phyloP scores from a whole-genome alignment of 352 stramenopile genomes.

The Globisporangium parvum region DNA sequence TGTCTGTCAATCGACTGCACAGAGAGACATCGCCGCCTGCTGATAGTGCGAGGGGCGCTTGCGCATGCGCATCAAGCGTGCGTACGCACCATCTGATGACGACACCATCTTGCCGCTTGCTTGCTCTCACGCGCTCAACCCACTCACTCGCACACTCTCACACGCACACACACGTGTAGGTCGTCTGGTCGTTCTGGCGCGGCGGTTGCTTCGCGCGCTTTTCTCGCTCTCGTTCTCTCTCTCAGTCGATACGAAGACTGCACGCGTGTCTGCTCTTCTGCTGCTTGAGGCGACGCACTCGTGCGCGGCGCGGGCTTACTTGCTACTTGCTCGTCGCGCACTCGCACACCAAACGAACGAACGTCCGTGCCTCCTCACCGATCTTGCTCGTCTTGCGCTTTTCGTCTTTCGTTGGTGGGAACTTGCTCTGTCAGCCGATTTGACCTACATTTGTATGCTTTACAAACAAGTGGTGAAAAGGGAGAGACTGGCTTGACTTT shows the following conservation, averaged over 20 bases:
- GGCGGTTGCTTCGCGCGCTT: conserved; percentile 1
- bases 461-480: too few species aligned
- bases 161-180: background rate
- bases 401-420: too few species aligned
- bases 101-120: conserved; percentile 10
- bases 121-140: conserved; percentile 4
- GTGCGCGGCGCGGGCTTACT: too few species aligned
- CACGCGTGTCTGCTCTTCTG: too few species aligned
- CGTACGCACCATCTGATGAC: conserved; percentile 13
- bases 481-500: too few species aligned
- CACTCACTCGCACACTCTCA: conserved; percentile 3
- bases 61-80: background rate
- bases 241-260: background rate
- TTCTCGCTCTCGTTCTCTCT: too few species aligned
- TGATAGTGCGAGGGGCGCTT: background rate
- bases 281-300: background rate
- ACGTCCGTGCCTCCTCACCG: too few species aligned
- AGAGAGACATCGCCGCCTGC: background rate
- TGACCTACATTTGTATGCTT: too few species aligned
- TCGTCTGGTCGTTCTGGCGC: background rate
- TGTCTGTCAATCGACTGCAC: background rate
- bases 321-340: too few species aligned
- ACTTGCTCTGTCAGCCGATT: too few species aligned
- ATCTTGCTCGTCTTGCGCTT: too few species aligned
- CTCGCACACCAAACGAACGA: too few species aligned